phyloP scores from a whole-genome alignment of 768 basidiomycete species.

The Sarcodon aspratus region DNA sequence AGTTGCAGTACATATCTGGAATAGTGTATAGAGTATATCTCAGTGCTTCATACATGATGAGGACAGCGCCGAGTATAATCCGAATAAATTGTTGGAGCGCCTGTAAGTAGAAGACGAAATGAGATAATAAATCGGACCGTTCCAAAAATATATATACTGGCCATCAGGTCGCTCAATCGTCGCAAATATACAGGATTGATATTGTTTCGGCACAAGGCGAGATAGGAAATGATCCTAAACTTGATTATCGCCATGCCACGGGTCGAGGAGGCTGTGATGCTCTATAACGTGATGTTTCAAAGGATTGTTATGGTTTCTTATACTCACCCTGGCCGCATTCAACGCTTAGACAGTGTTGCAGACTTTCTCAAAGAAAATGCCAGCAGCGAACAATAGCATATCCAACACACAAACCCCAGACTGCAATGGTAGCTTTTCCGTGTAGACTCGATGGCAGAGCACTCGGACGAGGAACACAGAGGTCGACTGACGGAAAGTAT shows the following conservation, averaged over 20 bases:
- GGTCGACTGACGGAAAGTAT: constrained; percentile 22
- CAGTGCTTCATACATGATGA: no score
- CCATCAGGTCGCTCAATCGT: constrained; percentile 28
- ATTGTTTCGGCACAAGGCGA: constrained; percentile 81
- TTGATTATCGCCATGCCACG: constrained; percentile 78
- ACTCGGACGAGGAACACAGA: not conserved
- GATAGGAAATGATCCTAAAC: constrained; percentile 66
- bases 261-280: constrained; percentile 79
- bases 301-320: not conserved
- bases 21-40: no score
- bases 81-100: no score
- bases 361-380: constrained; percentile 77
- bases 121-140: no score
- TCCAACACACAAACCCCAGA: constrained; percentile 83
- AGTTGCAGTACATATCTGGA: no score
- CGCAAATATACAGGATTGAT: constrained; percentile 88
- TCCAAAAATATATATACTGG: no score
- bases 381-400: constrained; percentile 77
- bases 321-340: constrained; percentile 78
- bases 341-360: constrained; percentile 79
- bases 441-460: constrained; percentile 41
- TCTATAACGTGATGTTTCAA: constrained; percentile 36
- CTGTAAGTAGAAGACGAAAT: no score
- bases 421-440: constrained; percentile 87
- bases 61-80: no score